These are phyloP conservation scores for Saposhnikovia divaricata DNA, from an alignment of 129 eudicot genomes.

Conservation along the genomic window DNA sequence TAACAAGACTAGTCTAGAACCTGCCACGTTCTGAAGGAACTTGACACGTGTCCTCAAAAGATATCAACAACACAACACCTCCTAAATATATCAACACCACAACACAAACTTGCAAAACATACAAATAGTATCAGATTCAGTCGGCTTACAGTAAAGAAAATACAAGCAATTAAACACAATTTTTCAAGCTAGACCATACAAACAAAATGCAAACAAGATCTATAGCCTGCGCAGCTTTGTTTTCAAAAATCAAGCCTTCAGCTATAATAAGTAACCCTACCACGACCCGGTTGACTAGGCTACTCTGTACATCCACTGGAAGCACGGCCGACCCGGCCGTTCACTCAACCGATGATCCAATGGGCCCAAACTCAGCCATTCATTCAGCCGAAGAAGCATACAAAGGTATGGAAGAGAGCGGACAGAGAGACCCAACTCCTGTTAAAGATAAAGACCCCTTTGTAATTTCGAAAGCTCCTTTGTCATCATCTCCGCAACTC, in stretches of 20 bases:
- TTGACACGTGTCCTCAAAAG: background rate
- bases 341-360: background rate
- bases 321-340: background rate
- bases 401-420: background rate
- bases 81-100: no score
- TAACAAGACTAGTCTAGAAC: background rate
- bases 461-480: constrained; percentile 31
- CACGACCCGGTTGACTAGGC: background rate
- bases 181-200: background rate
- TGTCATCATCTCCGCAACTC: constrained; percentile 31
- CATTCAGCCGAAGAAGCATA: background rate
- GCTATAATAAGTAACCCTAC: background rate
- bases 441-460: constrained; percentile 27
- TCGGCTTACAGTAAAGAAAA: background rate
- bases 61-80: background rate
- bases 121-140: no score
- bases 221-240: background rate
- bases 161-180: background rate
- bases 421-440: constrained; percentile 1
- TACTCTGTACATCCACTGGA: background rate
- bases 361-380: background rate
- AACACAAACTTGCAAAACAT: background rate
- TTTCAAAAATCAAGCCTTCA: background rate
- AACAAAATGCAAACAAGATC: background rate
- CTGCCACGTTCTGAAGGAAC: background rate